phyloP scores from a whole-genome alignment of 257 asterid genomes.

The Forsythia suspensa region DNA sequence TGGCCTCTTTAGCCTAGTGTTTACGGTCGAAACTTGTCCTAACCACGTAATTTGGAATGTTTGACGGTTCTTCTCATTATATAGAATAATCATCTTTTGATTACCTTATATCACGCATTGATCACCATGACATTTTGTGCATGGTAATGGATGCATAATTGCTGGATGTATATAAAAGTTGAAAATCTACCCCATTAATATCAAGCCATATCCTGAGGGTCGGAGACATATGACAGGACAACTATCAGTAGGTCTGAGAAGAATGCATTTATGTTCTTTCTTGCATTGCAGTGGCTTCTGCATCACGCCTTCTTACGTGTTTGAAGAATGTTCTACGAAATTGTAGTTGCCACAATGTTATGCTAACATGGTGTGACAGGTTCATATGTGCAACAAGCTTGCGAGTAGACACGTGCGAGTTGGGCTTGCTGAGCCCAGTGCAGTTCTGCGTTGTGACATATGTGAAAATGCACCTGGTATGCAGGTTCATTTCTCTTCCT shows the following conservation, averaged over 20 bases:
- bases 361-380: conserved; percentile 42
- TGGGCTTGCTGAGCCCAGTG: conserved; percentile 86
- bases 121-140: neutral
- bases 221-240: neutral
- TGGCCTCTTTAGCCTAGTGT: neutral
- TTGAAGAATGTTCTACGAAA: neutral
- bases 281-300: neutral
- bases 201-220: neutral
- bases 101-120: neutral
- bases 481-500: conserved; percentile 26
- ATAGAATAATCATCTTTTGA: neutral
- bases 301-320: neutral
- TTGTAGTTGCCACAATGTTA: neutral
- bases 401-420: conserved; percentile 93
- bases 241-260: neutral
- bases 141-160: neutral
- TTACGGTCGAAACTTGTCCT: neutral
- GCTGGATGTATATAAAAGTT: neutral
- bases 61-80: neutral
- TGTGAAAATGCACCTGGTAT: conserved; percentile 94
- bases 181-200: neutral
- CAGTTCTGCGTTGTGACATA: conserved; percentile 81
- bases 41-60: neutral
- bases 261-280: neutral
- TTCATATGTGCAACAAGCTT: conserved; percentile 93